A percentile compares a stretch with the other conserved stretches of the same genome.
These are phyloP conservation scores for Lachancea lanzarotensis DNA, from an alignment of 805 yeast genomes.

Conservation along the genomic window DNA sequence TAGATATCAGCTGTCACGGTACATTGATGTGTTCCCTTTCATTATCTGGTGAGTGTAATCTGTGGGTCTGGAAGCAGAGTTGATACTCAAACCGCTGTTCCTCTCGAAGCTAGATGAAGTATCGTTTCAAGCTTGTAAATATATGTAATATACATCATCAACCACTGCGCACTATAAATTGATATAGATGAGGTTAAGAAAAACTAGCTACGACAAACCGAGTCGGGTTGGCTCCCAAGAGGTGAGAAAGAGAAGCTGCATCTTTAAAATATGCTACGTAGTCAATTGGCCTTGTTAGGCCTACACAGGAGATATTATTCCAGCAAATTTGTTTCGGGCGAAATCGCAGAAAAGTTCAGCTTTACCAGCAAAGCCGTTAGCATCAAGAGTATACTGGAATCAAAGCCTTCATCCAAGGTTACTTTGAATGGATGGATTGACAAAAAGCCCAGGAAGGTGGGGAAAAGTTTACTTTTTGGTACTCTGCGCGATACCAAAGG, in stretches of 20 bases:
- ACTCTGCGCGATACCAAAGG: constrained; percentile 71
- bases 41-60: constrained; percentile 23
- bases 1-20: constrained; percentile 19
- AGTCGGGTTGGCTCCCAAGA: no score
- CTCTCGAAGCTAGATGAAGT: no score
- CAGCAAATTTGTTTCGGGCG: constrained; percentile 12
- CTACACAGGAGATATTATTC: constrained; percentile 7
- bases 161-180: no score
- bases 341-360: constrained; percentile 14
- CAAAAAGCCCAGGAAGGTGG: constrained; percentile 61
- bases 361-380: constrained; percentile 12
- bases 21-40: constrained; percentile 22
- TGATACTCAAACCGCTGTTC: neutral
- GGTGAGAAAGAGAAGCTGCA: no score
- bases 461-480: constrained; percentile 63
- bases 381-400: constrained; percentile 9
- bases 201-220: no score
- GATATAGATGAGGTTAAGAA: no score
- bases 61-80: constrained; percentile 21
- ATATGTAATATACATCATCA: no score
- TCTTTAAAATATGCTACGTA: constrained; percentile 3
- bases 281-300: constrained; percentile 5
- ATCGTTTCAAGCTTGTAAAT: no score
- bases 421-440: constrained; percentile 81
- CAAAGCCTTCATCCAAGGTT: constrained; percentile 27